These are phyloP conservation scores for Penicillium nucicola DNA, from an alignment of 495 filamentous ascomycete species.

Conservation along the genomic window DNA sequence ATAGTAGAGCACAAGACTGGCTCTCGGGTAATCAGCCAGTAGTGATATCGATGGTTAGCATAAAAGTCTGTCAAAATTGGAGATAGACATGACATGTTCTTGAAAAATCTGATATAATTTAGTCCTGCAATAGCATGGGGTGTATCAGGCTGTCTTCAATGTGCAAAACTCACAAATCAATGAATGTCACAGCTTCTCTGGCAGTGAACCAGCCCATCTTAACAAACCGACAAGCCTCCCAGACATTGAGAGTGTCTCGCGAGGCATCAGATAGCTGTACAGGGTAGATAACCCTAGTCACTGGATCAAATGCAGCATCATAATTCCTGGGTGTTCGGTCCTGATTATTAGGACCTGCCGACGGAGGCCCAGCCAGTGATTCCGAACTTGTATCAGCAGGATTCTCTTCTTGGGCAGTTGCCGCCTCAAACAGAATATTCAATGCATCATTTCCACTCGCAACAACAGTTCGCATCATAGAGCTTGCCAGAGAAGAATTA, in stretches of 20 bases:
- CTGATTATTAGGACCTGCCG: conserved; percentile 7
- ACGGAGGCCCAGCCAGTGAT: conserved; percentile 6
- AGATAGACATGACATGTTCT: conserved; percentile 51
- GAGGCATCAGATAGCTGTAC: conserved; percentile 30
- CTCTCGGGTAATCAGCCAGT: conserved; percentile 43
- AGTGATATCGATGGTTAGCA: conserved; percentile 43
- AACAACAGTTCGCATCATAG: conserved; percentile 49
- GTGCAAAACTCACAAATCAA: conserved; percentile 47
- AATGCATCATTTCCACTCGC: conserved; percentile 52
- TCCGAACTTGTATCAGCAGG: conserved; percentile 15
- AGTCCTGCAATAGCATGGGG: neutral
- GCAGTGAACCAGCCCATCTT: conserved; percentile 54
- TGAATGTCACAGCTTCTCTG: conserved; percentile 46
- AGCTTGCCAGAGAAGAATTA: conserved; percentile 34
- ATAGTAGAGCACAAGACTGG: conserved; percentile 50
- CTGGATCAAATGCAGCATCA: conserved; percentile 17
- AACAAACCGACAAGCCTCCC: conserved; percentile 51
- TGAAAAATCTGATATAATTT: conserved; percentile 50
- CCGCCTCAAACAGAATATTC: conserved; percentile 53
- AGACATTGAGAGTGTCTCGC: conserved; percentile 38
- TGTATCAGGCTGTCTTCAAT: neutral
- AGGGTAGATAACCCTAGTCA: conserved; percentile 20
- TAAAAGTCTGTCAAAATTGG: conserved; percentile 53
- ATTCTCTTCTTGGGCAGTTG: conserved; percentile 37
- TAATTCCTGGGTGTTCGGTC: conserved; percentile 12